Conservation (phyloP, 1,284 basidiomycete genomes). For the Cystobasidium slooffiae region DNA sequence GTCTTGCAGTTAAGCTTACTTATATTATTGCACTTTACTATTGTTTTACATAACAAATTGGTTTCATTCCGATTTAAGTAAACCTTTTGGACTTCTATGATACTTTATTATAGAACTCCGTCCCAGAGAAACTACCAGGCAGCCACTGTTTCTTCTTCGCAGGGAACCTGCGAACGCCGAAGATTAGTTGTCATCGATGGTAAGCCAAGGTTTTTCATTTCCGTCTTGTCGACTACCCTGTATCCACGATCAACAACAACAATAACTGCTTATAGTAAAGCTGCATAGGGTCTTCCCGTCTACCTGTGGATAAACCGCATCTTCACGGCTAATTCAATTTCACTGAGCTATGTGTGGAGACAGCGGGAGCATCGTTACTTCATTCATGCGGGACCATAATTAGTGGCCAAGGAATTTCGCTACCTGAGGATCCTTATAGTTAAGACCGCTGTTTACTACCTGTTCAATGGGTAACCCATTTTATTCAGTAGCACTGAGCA, state of each 20-base stretch:
- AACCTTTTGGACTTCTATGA: constrained; percentile 49
- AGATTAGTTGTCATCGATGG: constrained; percentile 43
- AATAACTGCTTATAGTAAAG: constrained; percentile 53
- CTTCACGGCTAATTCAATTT: constrained; percentile 55
- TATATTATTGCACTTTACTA: constrained; percentile 45
- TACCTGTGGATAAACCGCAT: constrained; percentile 52
- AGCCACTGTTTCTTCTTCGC: constrained; percentile 44
- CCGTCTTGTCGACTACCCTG: constrained; percentile 51
- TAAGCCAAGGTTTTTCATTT: constrained; percentile 54
- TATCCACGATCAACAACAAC: constrained; percentile 48
- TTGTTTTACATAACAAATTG: constrained; percentile 38
- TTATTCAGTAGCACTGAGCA: constrained; percentile 7
- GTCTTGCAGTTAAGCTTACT: constrained; percentile 50
- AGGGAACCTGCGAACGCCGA: not conserved
- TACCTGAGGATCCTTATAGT: constrained; percentile 30
- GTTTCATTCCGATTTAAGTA: constrained; percentile 41
- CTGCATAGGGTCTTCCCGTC: constrained; percentile 55
- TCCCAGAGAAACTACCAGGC: constrained; percentile 53
- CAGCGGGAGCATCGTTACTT: constrained; percentile 53
- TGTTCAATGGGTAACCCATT: constrained; percentile 8
- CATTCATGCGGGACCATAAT: constrained; percentile 55
- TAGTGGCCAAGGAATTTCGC: constrained; percentile 54
- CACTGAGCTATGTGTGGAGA: constrained; percentile 53
- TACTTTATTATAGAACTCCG: constrained; percentile 52
- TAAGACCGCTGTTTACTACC: constrained; percentile 28